These are phyloP conservation scores for Monosporascus sp. DNA, from an alignment of 2,329 filamentous ascomycete species.

Conservation along the genomic window DNA sequence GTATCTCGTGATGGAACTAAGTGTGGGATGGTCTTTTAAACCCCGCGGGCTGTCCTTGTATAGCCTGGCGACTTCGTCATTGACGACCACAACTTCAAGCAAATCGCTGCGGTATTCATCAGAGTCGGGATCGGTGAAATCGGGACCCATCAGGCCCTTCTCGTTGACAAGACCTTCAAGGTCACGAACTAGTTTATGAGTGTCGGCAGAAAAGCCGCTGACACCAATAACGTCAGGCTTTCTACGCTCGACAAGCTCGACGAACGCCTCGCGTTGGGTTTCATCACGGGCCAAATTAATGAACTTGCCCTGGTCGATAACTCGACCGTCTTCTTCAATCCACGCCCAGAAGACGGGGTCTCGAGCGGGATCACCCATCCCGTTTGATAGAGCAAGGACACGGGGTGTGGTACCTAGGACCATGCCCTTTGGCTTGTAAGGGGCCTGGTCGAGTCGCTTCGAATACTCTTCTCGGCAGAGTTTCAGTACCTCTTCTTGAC, in stretches of 20 bases:
- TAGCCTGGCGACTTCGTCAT: slow-evolving; percentile 93
- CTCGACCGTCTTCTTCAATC: slow-evolving; percentile 86
- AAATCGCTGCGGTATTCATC: slow-evolving; percentile 71
- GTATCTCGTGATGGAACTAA: slow-evolving; percentile 77
- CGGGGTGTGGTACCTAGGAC: slow-evolving; percentile 81
- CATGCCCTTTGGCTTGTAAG: slow-evolving; percentile 92
- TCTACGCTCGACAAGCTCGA: slow-evolving; percentile 71
- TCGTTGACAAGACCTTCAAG: slow-evolving; percentile 73
- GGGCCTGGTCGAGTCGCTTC: slow-evolving; percentile 87
- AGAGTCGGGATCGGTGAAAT: slow-evolving; percentile 76
- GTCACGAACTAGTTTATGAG: slow-evolving; percentile 76
- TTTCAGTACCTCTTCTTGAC: slow-evolving; percentile 86
- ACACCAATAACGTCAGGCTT: slow-evolving; percentile 88
- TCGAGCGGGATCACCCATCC: slow-evolving; percentile 64
- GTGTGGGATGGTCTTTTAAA: slow-evolving; percentile 71
- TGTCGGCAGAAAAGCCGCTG: slow-evolving; percentile 83
- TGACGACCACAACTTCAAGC: slow-evolving; percentile 85
- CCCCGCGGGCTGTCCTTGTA: slow-evolving; percentile 89
- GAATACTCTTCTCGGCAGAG: slow-evolving; percentile 85
- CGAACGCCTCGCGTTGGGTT: slow-evolving; percentile 62
- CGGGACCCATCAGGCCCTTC: slow-evolving; percentile 69
- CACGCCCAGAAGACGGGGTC: slow-evolving; percentile 89
- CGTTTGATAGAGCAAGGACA: slow-evolving; percentile 82
- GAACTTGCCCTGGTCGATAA: slow-evolving; percentile 85
- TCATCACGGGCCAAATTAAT: slow-evolving; percentile 69